Conservation (phyloP, 805 yeast species). For the Candida pini region DNA sequence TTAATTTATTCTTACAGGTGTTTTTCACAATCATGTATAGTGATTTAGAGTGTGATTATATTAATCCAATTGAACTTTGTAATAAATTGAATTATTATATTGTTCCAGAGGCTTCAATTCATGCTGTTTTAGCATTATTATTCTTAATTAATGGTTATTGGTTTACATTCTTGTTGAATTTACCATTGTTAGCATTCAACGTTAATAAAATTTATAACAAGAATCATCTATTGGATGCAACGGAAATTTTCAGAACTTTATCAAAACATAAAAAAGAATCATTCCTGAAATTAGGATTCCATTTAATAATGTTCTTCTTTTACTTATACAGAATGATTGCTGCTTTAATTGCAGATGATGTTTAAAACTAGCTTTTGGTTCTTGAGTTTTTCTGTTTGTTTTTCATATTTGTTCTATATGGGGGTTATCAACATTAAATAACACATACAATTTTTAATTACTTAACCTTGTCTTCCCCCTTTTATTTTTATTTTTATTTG, state of each 20-base stretch:
- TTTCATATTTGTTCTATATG: background rate
- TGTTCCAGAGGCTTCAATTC: slow-evolving; percentile 84
- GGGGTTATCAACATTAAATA: background rate
- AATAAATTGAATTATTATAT: slow-evolving; percentile 85
- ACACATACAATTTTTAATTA: background rate
- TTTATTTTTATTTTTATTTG: background rate
- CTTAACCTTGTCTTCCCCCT: background rate
- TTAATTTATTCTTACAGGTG: slow-evolving; percentile 85
- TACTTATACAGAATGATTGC: slow-evolving; percentile 94
- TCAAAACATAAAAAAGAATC: slow-evolving; percentile 90
- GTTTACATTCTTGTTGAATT: slow-evolving; percentile 78
- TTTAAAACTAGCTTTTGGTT: slow-evolving; percentile 6
- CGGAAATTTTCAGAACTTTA: slow-evolving; percentile 93
- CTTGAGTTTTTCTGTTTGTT: slow-evolving; percentile 1
- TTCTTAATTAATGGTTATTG: slow-evolving; percentile 87
- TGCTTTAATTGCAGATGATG: slow-evolving; percentile 74
- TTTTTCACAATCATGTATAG: slow-evolving; percentile 94
- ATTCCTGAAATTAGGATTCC: slow-evolving; percentile 86
- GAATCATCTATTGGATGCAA: slow-evolving; percentile 87
- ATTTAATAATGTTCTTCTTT: slow-evolving; percentile 87
- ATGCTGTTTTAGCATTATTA: slow-evolving; percentile 61
- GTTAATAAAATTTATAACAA: slow-evolving; percentile 72
- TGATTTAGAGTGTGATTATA: slow-evolving; percentile 92
- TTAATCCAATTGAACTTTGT: slow-evolving; percentile 95
- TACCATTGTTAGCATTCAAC: slow-evolving; percentile 82